Base-by-base conservation (phyloP, 306 rosid species). In the Begonia loranthoides region DNA sequence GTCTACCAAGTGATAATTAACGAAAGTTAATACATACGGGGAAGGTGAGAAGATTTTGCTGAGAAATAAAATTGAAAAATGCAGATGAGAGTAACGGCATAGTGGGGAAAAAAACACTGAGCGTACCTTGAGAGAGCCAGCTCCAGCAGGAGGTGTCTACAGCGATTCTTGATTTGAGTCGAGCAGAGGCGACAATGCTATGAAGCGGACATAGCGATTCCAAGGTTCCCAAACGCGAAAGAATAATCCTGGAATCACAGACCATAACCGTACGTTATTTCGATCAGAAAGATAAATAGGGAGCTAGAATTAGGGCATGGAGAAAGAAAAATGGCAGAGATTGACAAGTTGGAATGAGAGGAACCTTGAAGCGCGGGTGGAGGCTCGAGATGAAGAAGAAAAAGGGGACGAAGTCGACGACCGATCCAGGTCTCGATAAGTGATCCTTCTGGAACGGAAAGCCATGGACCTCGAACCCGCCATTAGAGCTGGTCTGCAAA, bases 171-270 rank as follows among this genome's bases (percentile, higher is more conserved):
- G 97, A 85, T 53, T 72, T 86, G 53, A 90, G 87, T 58, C 97
- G 74, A 54, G 95, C 95, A 39, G 80, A 65, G 45, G 97, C 97
- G 44, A 85, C 69, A 24, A 86, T 82, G 14, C 79, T 85, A 45
- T 85, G 97, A 53, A 85, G 94, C 15, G 95, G 97, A 83, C 80
- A 72, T 83, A 80, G 60, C 13, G 97, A 82, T 16, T 80, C 92
- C 61, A 66, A 60, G 51, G 80, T 68, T 73, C 80, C 94, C 70
- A 80, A 61, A 24, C 64, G 73, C 48, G 94, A 64, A 58, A 28
- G 3, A 28, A 76, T 45, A 33, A 82, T 65, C 76, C 95, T 90
- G 54, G 9, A 52, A 39, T 50, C n/a, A 51, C 12, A 49, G 19
- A 49, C 12, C 21, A 13, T n/a, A 49, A 49, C 9, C 52, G 52